Base-by-base conservation (phyloP, 73 alveolate genomes). In the Uronychia setigera region DNA sequence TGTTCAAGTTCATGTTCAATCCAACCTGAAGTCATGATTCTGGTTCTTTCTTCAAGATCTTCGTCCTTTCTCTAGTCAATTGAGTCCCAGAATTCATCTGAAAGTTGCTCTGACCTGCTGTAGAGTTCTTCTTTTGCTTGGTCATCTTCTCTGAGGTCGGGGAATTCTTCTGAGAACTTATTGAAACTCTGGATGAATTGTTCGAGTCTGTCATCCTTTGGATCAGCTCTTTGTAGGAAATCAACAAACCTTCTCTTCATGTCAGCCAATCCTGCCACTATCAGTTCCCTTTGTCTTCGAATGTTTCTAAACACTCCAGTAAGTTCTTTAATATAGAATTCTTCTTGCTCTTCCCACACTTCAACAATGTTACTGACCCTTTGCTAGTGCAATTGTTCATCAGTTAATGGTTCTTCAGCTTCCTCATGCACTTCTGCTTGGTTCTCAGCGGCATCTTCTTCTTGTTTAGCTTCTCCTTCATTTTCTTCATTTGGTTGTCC, bases 101-200 rank as follows among this genome's bases (percentile, higher is more conserved):
- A 88, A 74, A 98, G 96, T 85, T 93, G 97, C 58, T 97, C 98
- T 0, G 95, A 98, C 90, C 99, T 97, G 84, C 95, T 95, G 76
- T 96, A 97, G 60, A 97, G 96, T 80, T 98, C 99, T 87, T 97
- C 99, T 87, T 97, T 95, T 29, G 99, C 96, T 67, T 92, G 98
- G 27, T 96, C 99, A 87, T 98, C 99, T 84, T 95, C 98, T 85
- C 98, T 92, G 88, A 98, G 84, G 87, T 98, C 99, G 0, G 99
- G 99, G 85, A 97, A 97, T 79, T 97, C 99, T 80, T 90, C 96
- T 28, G 98, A 93, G 80, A 98, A 98, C 88, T 96, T 92, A 86
- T 98, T 98, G 87, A 94, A 97, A 77, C 92, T 89, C 90, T 96
- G 93, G 82, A 96, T 96, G 91, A 95, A 98, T 35, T 96, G 95